A percentile compares a stretch with the other conserved stretches of the same genome.
Evolutionary conservation across 768 basidiomycete species (phyloP).

Genomic region (Mycena kentingensis): DNA sequence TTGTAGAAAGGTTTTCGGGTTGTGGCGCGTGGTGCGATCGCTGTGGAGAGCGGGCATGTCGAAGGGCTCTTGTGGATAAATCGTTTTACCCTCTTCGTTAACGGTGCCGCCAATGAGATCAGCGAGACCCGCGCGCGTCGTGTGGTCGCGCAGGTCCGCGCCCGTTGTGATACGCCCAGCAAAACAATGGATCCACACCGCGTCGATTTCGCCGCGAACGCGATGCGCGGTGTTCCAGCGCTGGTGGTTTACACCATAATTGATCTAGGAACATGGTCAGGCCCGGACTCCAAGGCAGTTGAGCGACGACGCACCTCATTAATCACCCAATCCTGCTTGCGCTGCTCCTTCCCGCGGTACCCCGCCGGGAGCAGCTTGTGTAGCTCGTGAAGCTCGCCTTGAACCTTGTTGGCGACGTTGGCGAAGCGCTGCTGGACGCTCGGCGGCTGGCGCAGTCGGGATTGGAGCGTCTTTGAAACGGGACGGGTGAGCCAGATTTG

Average conservation of each 20-base stretch:
- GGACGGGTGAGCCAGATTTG: neutral
- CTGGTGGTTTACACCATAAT: neutral
- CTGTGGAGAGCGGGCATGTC: neutral
- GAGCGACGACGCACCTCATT: neutral
- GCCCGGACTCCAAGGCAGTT: neutral
- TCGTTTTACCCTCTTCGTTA: neutral
- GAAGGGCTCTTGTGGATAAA: neutral
- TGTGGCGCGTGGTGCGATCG: neutral
- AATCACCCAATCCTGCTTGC: neutral
- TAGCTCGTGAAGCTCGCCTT: conserved; percentile 8
- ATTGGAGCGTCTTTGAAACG: neutral
- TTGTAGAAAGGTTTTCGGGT: neutral
- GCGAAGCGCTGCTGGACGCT: conserved; percentile 3
- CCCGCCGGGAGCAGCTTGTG: neutral
- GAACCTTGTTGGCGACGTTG: neutral
- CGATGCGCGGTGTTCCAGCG: neutral
- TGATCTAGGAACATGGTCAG: neutral
- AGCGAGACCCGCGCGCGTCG: neutral
- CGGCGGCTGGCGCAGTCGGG: neutral
- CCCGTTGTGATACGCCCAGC: neutral
- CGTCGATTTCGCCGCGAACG: neutral
- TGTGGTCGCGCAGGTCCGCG: neutral
- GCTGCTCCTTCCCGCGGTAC: neutral
- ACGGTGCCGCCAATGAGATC: neutral
- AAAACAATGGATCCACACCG: too few relatives aligned